A percentile compares a stretch with the other conserved stretches of the same genome.
These are phyloP conservation scores for Kwoniella dendrophila DNA, from an alignment of 768 basidiomycete species.

Conservation along the genomic window DNA sequence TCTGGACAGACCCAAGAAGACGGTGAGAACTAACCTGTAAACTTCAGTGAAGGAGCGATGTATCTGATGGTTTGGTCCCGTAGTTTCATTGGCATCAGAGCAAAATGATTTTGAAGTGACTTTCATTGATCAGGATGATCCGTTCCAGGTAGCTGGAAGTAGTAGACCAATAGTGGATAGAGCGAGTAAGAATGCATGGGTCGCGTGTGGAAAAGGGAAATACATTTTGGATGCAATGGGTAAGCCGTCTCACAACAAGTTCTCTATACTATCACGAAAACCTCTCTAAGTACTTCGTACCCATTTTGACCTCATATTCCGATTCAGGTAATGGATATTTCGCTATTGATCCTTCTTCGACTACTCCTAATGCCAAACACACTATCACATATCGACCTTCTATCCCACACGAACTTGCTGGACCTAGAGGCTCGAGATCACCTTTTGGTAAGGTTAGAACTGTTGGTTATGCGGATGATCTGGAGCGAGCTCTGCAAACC, in stretches of 20 bases:
- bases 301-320: neutral
- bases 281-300: neutral
- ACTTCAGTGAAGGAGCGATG: neutral
- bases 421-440: neutral
- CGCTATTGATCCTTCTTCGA: constrained; percentile 21
- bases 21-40: constrained; percentile 26
- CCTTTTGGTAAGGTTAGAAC: constrained; percentile 18
- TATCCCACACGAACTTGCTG: constrained; percentile 25
- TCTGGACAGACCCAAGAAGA: constrained; percentile 37
- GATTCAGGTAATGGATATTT: constrained; percentile 36
- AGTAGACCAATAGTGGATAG: constrained; percentile 10
- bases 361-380: constrained; percentile 7
- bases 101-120: constrained; percentile 55
- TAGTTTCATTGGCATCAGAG: neutral
- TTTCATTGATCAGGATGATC: constrained; percentile 44
- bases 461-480: constrained; percentile 36
- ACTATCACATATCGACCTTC: constrained; percentile 33
- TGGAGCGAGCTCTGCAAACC: constrained; percentile 44
- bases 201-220: constrained; percentile 70
- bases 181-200: constrained; percentile 42
- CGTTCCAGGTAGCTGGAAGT: constrained; percentile 30
- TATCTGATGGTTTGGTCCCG: neutral
- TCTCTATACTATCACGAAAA: neutral
- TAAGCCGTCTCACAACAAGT: neutral
- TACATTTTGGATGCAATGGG: constrained; percentile 61